Conservation (phyloP, 345 rosid genomes). For the Kandelia obovata region DNA sequence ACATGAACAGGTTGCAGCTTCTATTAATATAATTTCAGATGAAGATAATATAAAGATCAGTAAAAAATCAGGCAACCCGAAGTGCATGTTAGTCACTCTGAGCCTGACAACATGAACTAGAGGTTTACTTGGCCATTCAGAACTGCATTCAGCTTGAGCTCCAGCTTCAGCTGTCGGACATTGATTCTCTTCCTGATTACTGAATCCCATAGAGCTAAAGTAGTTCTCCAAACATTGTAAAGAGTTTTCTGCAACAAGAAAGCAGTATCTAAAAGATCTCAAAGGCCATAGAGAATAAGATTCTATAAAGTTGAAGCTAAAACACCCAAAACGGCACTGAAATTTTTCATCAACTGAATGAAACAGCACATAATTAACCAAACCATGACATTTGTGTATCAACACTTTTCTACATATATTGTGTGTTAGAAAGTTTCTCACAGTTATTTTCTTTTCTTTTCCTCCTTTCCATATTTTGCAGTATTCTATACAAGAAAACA, state of each 20-base stretch:
- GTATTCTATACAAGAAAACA: background rate
- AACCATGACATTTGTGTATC: background rate
- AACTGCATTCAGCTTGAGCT: constrained; percentile 70
- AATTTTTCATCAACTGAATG: background rate
- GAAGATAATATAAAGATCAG: background rate
- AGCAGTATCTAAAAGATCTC: constrained; percentile 19
- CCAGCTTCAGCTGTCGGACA: constrained; percentile 66
- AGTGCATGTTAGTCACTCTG: background rate
- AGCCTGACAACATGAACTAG: constrained; percentile 13
- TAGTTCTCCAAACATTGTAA: constrained; percentile 64
- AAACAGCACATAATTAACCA: background rate
- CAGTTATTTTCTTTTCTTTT: background rate
- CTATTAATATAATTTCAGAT: constrained; percentile 2
- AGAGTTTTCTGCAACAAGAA: constrained; percentile 59
- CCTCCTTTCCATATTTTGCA: background rate
- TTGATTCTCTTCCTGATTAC: constrained; percentile 59
- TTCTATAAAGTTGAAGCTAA: background rate
- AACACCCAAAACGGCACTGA: background rate
- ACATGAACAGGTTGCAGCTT: background rate
- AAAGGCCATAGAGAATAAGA: background rate
- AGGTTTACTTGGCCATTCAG: constrained; percentile 64
- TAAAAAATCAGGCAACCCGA: background rate
- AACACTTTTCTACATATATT: background rate
- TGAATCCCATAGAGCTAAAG: constrained; percentile 58
- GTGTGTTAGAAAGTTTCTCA: background rate